These are phyloP conservation scores for Termitomyces titanicus DNA, from an alignment of 768 basidiomycete genomes.

Conservation along the genomic window DNA sequence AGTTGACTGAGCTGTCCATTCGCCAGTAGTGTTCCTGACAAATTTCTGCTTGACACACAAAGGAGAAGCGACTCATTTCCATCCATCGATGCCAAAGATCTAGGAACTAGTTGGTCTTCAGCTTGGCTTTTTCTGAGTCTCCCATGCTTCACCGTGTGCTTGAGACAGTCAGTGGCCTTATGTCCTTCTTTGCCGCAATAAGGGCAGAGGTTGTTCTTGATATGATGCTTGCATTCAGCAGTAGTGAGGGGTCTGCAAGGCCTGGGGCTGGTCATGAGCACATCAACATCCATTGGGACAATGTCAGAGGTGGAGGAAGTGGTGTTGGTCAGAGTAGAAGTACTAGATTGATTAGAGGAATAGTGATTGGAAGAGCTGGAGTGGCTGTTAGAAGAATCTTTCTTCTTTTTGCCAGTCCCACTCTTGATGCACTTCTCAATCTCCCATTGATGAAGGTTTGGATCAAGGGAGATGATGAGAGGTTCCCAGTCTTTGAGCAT, in stretches of 20 bases:
- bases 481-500: conserved; percentile 17
- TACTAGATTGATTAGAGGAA: not conserved
- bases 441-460: conserved; percentile 12
- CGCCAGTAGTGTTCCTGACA: conserved; percentile 9
- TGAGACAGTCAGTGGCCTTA: conserved; percentile 23
- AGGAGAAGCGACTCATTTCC: conserved; percentile 14
- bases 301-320: conserved; percentile 1
- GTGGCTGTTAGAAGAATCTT: not conserved
- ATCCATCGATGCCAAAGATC: conserved; percentile 25
- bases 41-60: conserved; percentile 14
- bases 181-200: conserved; percentile 33
- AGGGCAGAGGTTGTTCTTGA: conserved; percentile 26
- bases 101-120: conserved; percentile 21
- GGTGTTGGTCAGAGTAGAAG: not conserved
- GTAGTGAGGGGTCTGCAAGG: conserved; percentile 24
- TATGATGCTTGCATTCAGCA: conserved; percentile 22
- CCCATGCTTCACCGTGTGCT: not conserved
- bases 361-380: not conserved
- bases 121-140: conserved; percentile 25
- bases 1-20: conserved; percentile 16
- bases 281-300: conserved; percentile 32
- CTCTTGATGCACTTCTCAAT: conserved; percentile 8
- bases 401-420: not conserved
- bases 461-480: not conserved
- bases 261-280: conserved; percentile 1